Evolutionary conservation across 805 yeast species (phyloP), one percentile per base, ranked within the genome.

Genomic region (Yarrowia sp.): DNA sequence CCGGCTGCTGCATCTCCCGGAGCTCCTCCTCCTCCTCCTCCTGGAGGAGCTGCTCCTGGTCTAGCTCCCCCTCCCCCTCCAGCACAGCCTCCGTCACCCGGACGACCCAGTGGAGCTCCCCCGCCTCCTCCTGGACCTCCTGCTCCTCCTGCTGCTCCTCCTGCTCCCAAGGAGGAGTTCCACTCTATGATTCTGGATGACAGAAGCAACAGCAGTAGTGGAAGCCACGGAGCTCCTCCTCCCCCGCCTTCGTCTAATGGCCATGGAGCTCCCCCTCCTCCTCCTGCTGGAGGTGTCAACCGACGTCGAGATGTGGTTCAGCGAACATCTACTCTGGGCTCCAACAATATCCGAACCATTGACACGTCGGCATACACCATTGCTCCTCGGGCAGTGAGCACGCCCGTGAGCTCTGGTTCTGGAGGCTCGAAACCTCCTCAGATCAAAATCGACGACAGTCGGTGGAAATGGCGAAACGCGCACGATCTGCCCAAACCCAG

Each of bases 401-500:
- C 42, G 36, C 69, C 72, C 8, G 66, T 67, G 28, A 69, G 69
- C 44, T 71, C 73, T 5, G 66, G 65, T 4, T 43, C 48, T 60
- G 38, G 55, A 44, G 31, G 38, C 3, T 36, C 66, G 31, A 60
- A 48, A 39, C 58, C 65, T 9, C 53, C 64, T 14, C 35, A 71
- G 60, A 68, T 85, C 3, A 78, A 75, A 4, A 89, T 91, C 58
- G 90, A 90, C 69, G 95, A 89, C 72, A 74, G 79, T n/a, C 78
- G 92, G 70, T 92, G 87, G 79, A 83, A 81, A 68, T 92, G 90
- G 79, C 73, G 78, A 3, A 89, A 89, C 73, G 81, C 83, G 15
- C 75, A 77, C 47, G 88, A 90, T 28, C 78, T 95, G 50, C 98
- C 99, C 0, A 85, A 85, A 69, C 98, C 99, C n/a, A 81, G 98